A percentile compares a stretch with the other conserved stretches of the same genome.
Evolutionary conservation across 2,329 filamentous ascomycete genomes (phyloP).

Genomic region (Claviceps spartinae): DNA sequence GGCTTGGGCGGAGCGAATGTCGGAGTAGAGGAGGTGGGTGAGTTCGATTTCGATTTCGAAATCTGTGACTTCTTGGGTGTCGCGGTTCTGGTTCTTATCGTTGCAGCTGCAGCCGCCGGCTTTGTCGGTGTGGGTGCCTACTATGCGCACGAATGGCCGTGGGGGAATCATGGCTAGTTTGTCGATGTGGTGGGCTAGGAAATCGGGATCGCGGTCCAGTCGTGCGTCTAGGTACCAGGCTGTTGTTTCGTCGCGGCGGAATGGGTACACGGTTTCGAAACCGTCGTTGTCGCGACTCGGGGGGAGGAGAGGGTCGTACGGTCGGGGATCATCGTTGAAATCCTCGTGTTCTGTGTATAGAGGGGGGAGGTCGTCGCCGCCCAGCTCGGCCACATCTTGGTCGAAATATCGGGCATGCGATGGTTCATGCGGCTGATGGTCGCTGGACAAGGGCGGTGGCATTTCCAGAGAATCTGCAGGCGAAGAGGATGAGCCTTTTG

Average conservation of each 20-base stretch:
- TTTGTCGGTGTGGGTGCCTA: conserved; percentile 32
- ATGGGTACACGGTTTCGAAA: conserved; percentile 12
- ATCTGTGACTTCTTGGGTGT: conserved; percentile 39
- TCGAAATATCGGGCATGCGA: conserved; percentile 19
- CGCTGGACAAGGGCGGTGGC: conserved; percentile 5
- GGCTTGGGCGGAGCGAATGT: conserved; percentile 24
- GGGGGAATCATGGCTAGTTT: conserved; percentile 34
- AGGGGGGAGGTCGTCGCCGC: conserved; percentile 29
- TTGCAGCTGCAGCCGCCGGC: background rate
- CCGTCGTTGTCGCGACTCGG: conserved; percentile 8
- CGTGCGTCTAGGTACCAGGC: conserved; percentile 29
- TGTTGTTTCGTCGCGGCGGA: conserved; percentile 18
- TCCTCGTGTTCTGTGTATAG: conserved; percentile 28
- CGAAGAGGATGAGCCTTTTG: conserved; percentile 8
- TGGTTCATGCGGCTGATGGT: conserved; percentile 4
- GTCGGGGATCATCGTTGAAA: conserved; percentile 5
- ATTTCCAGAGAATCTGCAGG: conserved; percentile 17
- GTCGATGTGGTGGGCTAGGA: conserved; percentile 31
- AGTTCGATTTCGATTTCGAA: conserved; percentile 47
- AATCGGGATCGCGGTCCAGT: conserved; percentile 30
- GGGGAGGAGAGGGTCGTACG: conserved; percentile 15
- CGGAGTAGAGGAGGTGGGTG: conserved; percentile 40
- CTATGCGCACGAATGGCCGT: conserved; percentile 36
- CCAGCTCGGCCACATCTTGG: conserved; percentile 22
- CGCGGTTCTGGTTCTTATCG: conserved; percentile 23